Conservation (phyloP, 306 rosid species). For the Rosa chinensis region DNA sequence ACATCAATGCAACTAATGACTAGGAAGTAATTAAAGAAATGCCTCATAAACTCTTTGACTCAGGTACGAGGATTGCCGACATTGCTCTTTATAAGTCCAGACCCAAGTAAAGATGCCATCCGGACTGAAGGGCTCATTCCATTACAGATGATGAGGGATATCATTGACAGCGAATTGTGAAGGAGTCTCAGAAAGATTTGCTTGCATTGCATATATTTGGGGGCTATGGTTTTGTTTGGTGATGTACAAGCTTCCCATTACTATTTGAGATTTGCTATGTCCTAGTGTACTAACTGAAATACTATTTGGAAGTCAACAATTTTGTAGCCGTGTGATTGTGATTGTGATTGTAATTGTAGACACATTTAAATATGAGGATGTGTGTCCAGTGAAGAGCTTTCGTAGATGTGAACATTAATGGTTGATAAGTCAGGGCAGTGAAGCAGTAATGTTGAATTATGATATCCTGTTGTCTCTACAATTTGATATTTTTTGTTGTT, state of each 20-base stretch:
- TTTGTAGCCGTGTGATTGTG: conserved; percentile 31
- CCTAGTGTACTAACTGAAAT: background rate
- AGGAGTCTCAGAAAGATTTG: background rate
- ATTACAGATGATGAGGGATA: conserved; percentile 91
- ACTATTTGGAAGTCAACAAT: conserved; percentile 24
- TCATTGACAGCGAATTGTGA: conserved; percentile 73
- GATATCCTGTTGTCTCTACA: background rate
- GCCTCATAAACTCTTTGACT: conserved; percentile 1
- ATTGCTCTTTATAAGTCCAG: conserved; percentile 74
- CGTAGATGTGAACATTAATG: background rate
- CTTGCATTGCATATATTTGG: background rate
- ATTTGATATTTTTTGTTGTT: background rate
- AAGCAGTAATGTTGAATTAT: background rate
- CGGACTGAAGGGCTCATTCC: conserved; percentile 93
- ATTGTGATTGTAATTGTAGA: conserved; percentile 23
- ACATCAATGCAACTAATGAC: background rate
- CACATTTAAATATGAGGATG: background rate
- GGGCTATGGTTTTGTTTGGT: background rate
- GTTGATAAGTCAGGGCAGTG: background rate
- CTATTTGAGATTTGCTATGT: conserved; percentile 21
- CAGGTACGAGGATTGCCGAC: conserved; percentile 95
- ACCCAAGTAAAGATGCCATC: conserved; percentile 79
- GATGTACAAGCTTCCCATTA: background rate
- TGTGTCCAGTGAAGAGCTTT: background rate
- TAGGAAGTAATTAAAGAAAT: background rate